Base-by-base conservation (phyloP, 148 eudicot species). In the Rhododendron henanense region DNA sequence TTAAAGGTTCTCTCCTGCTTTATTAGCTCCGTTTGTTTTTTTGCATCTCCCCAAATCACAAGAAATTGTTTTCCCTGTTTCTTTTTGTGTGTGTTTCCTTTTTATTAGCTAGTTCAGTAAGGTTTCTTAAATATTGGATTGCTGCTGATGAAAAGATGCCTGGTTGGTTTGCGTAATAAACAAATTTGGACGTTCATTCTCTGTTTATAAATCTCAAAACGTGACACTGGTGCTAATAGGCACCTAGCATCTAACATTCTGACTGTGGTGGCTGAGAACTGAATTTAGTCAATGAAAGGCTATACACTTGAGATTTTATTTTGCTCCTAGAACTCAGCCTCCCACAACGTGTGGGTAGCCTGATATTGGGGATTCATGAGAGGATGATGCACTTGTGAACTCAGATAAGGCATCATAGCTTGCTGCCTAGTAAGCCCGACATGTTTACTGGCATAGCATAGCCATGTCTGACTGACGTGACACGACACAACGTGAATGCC, bases 1-100 rank as follows among this genome's bases (percentile, higher is more conserved):
- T 96, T 63, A 95, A 95, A 96, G 99, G 99, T 96, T 80, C 79
- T 85, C 53, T 86, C 37, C 75, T 73, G 31, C 79, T 50, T 35
- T 37, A 51, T 16, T 81, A 73, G 45, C 83, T 55, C 55, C 23
- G 35, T 65, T 85, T 47, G 39, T 3, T 59, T 28, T 82, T 21
- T 83, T 73, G 57, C 74, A 11, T 67, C 77, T 77, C 37, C 78
- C 81, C 81, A 51, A 53, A 25, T 79, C 19, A 13, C 45, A 2
- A 55, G 78, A 13, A 48, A 1, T 78, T 79, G 39, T 85, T 44
- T 45, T 11, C 31, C 35, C 15, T 87, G 28, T 25, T 65, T 25
- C 47, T 73, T 5, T 53, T 71, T 7, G 81, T 81, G 31, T 87
- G 31, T 35, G 67, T 73, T 59, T 57, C 37, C 23, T 84, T 75